A percentile compares a stretch with the other conserved stretches of the same genome.
Conservation (phyloP, 106 monocot species). For the Dioscorea zingiberensis region DNA sequence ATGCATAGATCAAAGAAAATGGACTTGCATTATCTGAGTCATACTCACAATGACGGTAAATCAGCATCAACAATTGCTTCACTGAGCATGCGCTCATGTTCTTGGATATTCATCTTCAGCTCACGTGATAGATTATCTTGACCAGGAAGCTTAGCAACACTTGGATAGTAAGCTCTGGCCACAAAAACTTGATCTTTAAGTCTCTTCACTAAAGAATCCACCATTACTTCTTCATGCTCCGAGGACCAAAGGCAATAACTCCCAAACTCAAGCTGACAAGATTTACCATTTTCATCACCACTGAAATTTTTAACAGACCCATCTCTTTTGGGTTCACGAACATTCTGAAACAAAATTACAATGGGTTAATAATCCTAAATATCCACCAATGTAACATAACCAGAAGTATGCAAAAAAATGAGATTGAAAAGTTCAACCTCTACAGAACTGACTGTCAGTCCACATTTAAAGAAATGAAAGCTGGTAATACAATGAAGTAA, state of each 20-base stretch:
- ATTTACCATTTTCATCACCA: constrained; percentile 19
- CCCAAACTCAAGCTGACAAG: constrained; percentile 46
- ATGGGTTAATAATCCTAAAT: constrained; percentile 22
- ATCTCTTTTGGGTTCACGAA: constrained; percentile 40
- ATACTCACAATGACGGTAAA: constrained; percentile 51
- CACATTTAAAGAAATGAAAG: too few relatives aligned
- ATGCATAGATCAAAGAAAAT: not conserved
- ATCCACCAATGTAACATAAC: not conserved
- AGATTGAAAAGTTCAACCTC: not conserved
- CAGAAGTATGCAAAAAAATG: constrained; percentile 13
- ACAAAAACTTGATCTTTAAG: constrained; percentile 62
- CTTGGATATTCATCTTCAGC: constrained; percentile 67
- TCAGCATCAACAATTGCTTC: constrained; percentile 60
- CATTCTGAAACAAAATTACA: not conserved
- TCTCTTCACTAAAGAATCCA: constrained; percentile 39
- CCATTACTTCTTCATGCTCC: constrained; percentile 45
- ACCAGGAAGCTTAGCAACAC: constrained; percentile 50
- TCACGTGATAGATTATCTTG: constrained; percentile 45
- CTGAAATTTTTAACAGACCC: constrained; percentile 39
- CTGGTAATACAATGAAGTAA: too few relatives aligned
- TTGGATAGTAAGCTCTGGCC: constrained; percentile 59
- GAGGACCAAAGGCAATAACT: constrained; percentile 61
- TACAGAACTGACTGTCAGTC: not conserved
- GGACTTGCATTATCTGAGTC: not conserved
- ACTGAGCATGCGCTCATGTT: constrained; percentile 71